These are phyloP conservation scores for Arctium lappa DNA, from an alignment of 129 eudicot genomes.

Conservation along the genomic window DNA sequence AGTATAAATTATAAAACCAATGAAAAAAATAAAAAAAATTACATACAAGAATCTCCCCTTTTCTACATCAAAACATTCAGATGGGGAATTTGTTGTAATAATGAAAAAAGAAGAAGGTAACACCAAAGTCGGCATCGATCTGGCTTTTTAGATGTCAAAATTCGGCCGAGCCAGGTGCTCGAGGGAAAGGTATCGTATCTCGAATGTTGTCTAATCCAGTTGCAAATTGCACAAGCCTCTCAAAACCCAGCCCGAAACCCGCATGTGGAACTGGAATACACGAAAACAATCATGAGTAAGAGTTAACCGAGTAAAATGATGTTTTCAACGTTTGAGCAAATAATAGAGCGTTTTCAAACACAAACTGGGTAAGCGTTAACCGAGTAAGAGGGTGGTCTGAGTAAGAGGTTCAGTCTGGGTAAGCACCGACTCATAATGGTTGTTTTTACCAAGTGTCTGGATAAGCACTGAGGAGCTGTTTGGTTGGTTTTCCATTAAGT, in stretches of 20 bases:
- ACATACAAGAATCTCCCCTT: neutral
- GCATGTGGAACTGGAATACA: conserved; percentile 90
- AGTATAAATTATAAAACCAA: neutral
- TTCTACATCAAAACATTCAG: neutral
- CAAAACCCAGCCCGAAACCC: conserved; percentile 96
- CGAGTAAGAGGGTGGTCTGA: no score
- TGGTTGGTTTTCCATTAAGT: neutral
- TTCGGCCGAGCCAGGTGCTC: conserved; percentile 95
- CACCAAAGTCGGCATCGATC: neutral
- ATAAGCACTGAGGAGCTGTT: neutral
- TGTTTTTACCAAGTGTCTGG: no score
- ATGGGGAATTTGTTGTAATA: neutral
- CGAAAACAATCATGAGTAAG: neutral
- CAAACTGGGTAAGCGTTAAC: no score
- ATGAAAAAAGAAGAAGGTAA: neutral
- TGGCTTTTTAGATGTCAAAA: conserved; percentile 43
- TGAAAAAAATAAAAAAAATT: neutral
- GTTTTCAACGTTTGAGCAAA: neutral
- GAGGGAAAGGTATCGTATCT: conserved; percentile 96
- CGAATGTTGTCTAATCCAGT: conserved; percentile 93
- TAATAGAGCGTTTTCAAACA: neutral
- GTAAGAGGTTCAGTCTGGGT: no score
- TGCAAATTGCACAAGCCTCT: conserved; percentile 95
- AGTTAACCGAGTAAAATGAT: neutral
- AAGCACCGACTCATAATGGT: no score